Evolutionary conservation across 208 protist species (phyloP).

Genomic region (Tritrichomonas musculus): DNA sequence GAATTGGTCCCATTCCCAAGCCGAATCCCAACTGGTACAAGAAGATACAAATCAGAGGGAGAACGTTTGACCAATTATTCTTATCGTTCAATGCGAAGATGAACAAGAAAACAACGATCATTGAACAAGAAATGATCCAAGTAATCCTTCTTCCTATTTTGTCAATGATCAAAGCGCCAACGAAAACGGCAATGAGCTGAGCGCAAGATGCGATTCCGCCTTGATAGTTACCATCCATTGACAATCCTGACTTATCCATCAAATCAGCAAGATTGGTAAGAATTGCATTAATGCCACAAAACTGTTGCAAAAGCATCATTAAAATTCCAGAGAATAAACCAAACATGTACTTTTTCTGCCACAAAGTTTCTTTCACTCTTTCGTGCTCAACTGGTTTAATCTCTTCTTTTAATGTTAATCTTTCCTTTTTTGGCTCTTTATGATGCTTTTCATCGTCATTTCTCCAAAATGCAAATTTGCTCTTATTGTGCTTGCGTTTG

Average conservation of each 20-base stretch:
- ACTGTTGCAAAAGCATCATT: constrained; percentile 39
- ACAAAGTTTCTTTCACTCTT: background rate
- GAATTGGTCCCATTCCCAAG: background rate
- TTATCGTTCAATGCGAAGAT: background rate
- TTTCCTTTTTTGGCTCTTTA: too few species aligned
- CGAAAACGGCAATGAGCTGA: background rate
- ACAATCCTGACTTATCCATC: too few species aligned
- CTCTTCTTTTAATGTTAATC: too few species aligned
- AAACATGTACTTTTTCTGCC: background rate
- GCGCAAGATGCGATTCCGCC: background rate
- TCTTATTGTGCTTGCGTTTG: too few species aligned
- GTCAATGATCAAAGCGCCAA: background rate
- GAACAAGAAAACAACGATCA: background rate
- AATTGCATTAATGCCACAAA: constrained; percentile 36
- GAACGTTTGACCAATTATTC: too few species aligned
- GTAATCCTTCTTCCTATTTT: background rate
- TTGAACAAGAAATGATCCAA: background rate
- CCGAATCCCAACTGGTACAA: background rate
- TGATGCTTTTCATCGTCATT: too few species aligned
- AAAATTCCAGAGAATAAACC: background rate
- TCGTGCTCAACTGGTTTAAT: background rate
- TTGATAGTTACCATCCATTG: too few species aligned
- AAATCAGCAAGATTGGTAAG: too few species aligned
- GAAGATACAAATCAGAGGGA: constrained; percentile 22
- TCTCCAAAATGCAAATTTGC: too few species aligned